Base-by-base conservation (phyloP, 2,329 filamentous ascomycete genomes). In the Colletotrichum tamarilloi region DNA sequence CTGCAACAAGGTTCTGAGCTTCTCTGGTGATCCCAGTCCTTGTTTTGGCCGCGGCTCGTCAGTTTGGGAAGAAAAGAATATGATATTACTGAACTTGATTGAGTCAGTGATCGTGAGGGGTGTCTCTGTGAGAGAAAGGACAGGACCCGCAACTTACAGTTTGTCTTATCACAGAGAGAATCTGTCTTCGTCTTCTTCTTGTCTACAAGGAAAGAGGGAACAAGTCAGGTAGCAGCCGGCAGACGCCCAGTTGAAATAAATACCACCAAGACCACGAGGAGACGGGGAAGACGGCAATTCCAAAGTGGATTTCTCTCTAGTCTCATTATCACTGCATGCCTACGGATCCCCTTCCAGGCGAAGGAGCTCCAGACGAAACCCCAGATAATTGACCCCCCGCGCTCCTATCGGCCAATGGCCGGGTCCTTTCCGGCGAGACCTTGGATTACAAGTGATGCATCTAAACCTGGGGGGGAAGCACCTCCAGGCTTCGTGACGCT, bases 401-500 rank as follows among this genome's bases (percentile, higher is more conserved):
- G 26, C 55, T 60, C 24, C 35, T 49, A 28, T 49, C n/a, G 28
- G 35, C 71, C 67, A 73, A 73, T 70, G 67, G 49, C 56, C 35
- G 52, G 12, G 46, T 4, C 42, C 28, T 22, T 26, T 56, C 35
- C 67, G 57, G 56, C 67, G 71, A 73, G 56, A 32, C 32, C 22
- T 65, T 60, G 67, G 56, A 28, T 56, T 49, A 35, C 46, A 53
- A 56, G 46, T 24, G 59, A 62, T 58, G 62, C 67, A 66, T 73
- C 35, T 42, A 30, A 71, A 53, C 62, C 62, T 66, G 49, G 67
- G 60, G 66, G 66, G 38, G 46, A 28, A 42, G 30, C 55, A 52
- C 53, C 38, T 70, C 65, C 60, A 56, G 65, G 71, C 38, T 65
- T 71, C 60, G 62, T 71, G 71, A 70, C 62, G 56, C 56, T 62